Conservation (phyloP, 2,329 filamentous ascomycete genomes). For the Alternaria alternata region DNA sequence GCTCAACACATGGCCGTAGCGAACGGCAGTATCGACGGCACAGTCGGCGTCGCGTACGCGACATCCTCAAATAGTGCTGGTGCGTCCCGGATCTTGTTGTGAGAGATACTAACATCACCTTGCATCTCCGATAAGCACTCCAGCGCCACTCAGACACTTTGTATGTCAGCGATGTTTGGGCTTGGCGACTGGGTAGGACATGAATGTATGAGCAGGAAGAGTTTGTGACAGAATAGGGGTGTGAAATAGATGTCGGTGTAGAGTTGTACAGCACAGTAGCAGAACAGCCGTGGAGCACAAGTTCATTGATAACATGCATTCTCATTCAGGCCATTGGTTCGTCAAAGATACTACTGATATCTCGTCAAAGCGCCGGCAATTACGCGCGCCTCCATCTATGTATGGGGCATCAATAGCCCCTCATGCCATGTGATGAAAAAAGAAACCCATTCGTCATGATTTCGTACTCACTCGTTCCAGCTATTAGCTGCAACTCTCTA, state of each 20-base stretch:
- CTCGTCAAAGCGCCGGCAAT: slow-evolving; percentile 20
- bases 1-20: background rate
- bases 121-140: background rate
- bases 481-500: slow-evolving; percentile 59
- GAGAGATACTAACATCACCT: background rate
- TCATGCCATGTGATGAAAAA: slow-evolving; percentile 22
- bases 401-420: slow-evolving; percentile 10
- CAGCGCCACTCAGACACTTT: background rate
- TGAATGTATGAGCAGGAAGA: background rate
- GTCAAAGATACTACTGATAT: slow-evolving; percentile 12
- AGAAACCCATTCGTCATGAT: slow-evolving; percentile 26
- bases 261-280: background rate
- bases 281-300: background rate
- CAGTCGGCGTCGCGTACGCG: background rate
- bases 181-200: background rate
- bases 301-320: slow-evolving; percentile 17
- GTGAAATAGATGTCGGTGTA: background rate
- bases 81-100: background rate
- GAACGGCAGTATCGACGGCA: background rate
- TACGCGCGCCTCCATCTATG: slow-evolving; percentile 29
- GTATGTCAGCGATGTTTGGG: background rate
- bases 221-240: background rate
- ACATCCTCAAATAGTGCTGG: background rate
- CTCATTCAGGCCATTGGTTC: slow-evolving; percentile 16
- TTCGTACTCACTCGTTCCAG: slow-evolving; percentile 21